Evolutionary conservation across 441 rosid species (phyloP).

Genomic region (Metrosideros polymorpha): DNA sequence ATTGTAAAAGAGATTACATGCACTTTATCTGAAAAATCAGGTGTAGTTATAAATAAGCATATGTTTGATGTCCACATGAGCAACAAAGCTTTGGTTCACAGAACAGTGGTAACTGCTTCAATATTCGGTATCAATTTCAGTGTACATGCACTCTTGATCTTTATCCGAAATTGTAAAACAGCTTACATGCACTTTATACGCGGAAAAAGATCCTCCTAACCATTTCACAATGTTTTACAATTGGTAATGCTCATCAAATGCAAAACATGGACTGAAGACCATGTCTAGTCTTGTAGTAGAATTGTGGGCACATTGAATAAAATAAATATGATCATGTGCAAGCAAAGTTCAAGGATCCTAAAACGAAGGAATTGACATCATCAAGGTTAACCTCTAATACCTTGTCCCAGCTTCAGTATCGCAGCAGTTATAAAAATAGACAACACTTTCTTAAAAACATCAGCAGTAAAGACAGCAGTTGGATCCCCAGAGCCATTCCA

Average conservation of each 20-base stretch:
- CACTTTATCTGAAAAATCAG: not conserved
- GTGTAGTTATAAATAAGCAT: not conserved
- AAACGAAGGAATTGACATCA: not conserved
- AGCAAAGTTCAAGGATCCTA: not conserved
- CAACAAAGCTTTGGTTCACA: not conserved
- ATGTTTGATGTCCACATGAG: not conserved
- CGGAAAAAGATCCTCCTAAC: not conserved
- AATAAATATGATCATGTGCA: not conserved
- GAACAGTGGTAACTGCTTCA: not conserved
- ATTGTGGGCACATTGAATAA: not conserved
- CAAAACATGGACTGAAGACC: not conserved
- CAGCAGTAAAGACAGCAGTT: constrained; percentile 38
- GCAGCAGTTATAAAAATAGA: constrained; percentile 97
- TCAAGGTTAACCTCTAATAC: constrained; percentile 21
- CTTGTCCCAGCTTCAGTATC: constrained; percentile 94
- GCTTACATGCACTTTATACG: not conserved
- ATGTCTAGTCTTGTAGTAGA: not conserved
- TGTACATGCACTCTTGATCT: not conserved
- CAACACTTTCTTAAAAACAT: constrained; percentile 71
- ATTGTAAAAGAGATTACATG: not conserved
- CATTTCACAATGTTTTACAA: not conserved
- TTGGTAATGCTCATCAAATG: not conserved
- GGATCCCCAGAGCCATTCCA: constrained; percentile 75
- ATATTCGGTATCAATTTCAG: not conserved
- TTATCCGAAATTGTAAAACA: not conserved